These are phyloP conservation scores for Pythium rhizo-oryzae DNA, from an alignment of 352 stramenopile species.

Conservation along the genomic window DNA sequence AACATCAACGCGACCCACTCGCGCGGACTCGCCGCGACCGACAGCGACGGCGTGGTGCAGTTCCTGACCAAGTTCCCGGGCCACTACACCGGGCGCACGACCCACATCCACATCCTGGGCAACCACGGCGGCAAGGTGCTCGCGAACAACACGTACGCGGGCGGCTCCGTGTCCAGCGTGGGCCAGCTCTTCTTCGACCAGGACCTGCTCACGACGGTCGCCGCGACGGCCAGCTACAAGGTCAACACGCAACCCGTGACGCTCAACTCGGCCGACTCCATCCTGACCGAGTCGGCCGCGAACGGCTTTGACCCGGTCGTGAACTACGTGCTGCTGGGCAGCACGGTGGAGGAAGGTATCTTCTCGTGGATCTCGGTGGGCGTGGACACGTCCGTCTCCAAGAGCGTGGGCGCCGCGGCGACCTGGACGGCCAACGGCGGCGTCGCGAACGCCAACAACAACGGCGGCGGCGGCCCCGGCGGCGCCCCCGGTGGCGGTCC, in stretches of 20 bases:
- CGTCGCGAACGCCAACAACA: slow-evolving; percentile 7
- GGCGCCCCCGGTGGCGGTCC: background rate
- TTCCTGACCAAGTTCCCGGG: slow-evolving; percentile 29
- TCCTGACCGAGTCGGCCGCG: slow-evolving; percentile 30
- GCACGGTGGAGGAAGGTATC: slow-evolving; percentile 26
- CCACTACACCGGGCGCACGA: slow-evolving; percentile 19
- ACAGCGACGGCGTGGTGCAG: slow-evolving; percentile 22
- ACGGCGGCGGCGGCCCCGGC: background rate
- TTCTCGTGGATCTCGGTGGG: slow-evolving; percentile 32
- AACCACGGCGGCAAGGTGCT: slow-evolving; percentile 24
- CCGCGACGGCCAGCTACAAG: background rate
- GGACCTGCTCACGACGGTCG: slow-evolving; percentile 9
- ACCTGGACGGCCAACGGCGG: slow-evolving; percentile 19
- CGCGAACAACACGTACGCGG: slow-evolving; percentile 22
- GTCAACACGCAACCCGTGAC: slow-evolving; percentile 36
- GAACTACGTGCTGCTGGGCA: slow-evolving; percentile 40
- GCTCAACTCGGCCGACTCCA: slow-evolving; percentile 30
- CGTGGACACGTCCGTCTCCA: slow-evolving; percentile 19
- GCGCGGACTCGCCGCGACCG: slow-evolving; percentile 15
- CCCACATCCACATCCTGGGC: slow-evolving; percentile 25
- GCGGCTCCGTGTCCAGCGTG: slow-evolving; percentile 6
- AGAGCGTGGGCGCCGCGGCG: slow-evolving; percentile 31
- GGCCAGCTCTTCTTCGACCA: slow-evolving; percentile 30
- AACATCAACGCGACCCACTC: slow-evolving; percentile 24
- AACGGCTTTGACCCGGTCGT: slow-evolving; percentile 41